Evolutionary conservation across 1,284 basidiomycete genomes (phyloP).

Genomic region (Ganoderma leucocontextum): DNA sequence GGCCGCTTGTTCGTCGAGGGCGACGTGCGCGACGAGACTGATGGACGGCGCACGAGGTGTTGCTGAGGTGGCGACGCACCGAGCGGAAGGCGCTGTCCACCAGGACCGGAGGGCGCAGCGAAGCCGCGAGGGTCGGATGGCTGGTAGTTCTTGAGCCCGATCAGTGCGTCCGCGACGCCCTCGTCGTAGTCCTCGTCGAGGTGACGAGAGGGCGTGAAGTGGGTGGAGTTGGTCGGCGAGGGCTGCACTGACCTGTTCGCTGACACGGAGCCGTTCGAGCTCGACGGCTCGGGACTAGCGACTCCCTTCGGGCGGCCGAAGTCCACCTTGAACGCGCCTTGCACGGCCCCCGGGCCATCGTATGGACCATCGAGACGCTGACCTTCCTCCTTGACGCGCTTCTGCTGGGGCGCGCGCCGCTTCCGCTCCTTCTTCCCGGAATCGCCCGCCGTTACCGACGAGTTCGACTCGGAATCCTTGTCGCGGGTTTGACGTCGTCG

Average conservation of each 20-base stretch:
- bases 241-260: slow-evolving; percentile 63
- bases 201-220: slow-evolving; percentile 65
- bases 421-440: slow-evolving; percentile 54
- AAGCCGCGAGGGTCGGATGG: slow-evolving; percentile 38
- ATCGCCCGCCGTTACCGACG: slow-evolving; percentile 35
- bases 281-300: slow-evolving; percentile 63
- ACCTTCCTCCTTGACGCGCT: slow-evolving; percentile 49
- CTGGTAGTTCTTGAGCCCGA: slow-evolving; percentile 59
- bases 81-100: slow-evolving; percentile 17
- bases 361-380: slow-evolving; percentile 42
- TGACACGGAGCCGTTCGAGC: slow-evolving; percentile 69
- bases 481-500: slow-evolving; percentile 45
- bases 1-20: slow-evolving; percentile 60
- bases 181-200: slow-evolving; percentile 89
- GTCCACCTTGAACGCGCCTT: slow-evolving; percentile 49
- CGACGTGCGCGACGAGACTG: slow-evolving; percentile 40
- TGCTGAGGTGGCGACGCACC: slow-evolving; percentile 34
- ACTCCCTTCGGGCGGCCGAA: slow-evolving; percentile 43
- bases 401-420: slow-evolving; percentile 44
- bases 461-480: slow-evolving; percentile 50
- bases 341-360: slow-evolving; percentile 33
- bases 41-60: slow-evolving; percentile 34
- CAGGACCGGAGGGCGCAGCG: slow-evolving; percentile 31
- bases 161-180: slow-evolving; percentile 75
- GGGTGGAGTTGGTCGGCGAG: slow-evolving; percentile 68